Base-by-base conservation (phyloP, 192 early-diverging fungal genomes). In the Linderina pennispora region DNA sequence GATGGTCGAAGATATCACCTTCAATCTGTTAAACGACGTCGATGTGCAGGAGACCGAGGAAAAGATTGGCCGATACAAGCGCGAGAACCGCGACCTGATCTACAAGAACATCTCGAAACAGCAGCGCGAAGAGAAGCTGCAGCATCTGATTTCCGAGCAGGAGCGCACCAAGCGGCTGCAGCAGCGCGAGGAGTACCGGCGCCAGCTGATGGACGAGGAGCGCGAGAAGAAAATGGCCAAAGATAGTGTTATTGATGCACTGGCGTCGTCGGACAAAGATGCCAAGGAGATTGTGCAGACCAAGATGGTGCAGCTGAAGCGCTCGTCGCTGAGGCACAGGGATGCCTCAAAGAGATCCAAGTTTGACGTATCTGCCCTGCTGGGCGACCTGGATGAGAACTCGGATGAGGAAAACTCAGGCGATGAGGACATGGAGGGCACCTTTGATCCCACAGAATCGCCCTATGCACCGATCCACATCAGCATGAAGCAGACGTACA, bases 1-100 rank as follows among this genome's bases (percentile, higher is more conserved):
- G 55, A 86, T 86, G 53, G 82, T 93, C 0, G 91, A 96, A 59
- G 84, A 92, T 18, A 69, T 62, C 20, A 62, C 54, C 1, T 85
- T 92, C 52, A 94, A 88, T 51, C 74, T 91, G 1, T 80, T 89
- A 22, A 83, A 94, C 56, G 86, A 86, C 33, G 83, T 89, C n/a
- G 84, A 97, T 65, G 77, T 92, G 1, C 77, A 83, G 36, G 82
- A 87, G 40, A 87, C 88, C 17, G 82, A 91, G 25, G 81, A 76
- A 22, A 63, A 76, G 23, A 92, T 97, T 28, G 76, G 84, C 47
- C 65, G 67, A 43, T 94, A 85, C 60, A 78, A 81, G 16, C 65
- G 71, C 10, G 90, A 92, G 43, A 90, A 97, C 56, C 77, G 81
- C 32, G 84, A 85, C 17, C 65, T 77, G 11, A 97, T 97, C 53